Evolutionary conservation across 2,329 filamentous ascomycete species (phyloP), one percentile per base, ranked within the genome.

Genomic region (Fusarium pseudoanthophilum): DNA sequence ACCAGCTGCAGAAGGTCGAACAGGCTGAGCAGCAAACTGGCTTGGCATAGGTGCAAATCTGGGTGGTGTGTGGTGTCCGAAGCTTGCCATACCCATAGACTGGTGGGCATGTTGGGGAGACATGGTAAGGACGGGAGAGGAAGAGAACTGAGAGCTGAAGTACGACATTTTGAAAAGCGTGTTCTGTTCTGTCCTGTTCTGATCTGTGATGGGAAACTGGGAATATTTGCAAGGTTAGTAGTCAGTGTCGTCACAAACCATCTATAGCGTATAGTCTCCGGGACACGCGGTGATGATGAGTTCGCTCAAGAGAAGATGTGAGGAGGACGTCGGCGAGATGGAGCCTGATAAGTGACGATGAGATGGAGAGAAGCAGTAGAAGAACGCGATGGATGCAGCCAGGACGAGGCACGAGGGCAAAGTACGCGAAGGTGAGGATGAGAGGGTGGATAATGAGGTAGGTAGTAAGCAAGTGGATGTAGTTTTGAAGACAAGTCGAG

Each of bases 71-170:
- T 78, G 70, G 48, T 66, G 78, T 69, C 78, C 72, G 64, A 82
- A 80, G 58, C 71, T 75, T 71, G 79, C 74, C 69, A 79, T 78
- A 45, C 78, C 75, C 60, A 82, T 75, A 45, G 79, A 73, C 70
- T 82, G 81, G 69, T 80, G 80, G 68, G 73, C 73, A 68, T 80
- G 77, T 73, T 80, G 81, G 36, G 81, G 79, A 67, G 79, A 73
- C 67, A 84, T 80, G 69, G 79, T 79, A 71, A 87, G 81, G 74
- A 87, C 82, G 57, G 86, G 86, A 73, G 85, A 86, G 64, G 84
- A 81, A 67, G 81, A 78, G 73, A 79, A 84, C 71, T 82, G 80
- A 72, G 82, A 81, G 75, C 83, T 79, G 78, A 85, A 86, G 72
- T 83, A 84, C 60, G 84, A 80, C 85, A 87, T 87, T 60, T 79